Base-by-base conservation (phyloP, 768 basidiomycete genomes). In the Boletus sp. region DNA sequence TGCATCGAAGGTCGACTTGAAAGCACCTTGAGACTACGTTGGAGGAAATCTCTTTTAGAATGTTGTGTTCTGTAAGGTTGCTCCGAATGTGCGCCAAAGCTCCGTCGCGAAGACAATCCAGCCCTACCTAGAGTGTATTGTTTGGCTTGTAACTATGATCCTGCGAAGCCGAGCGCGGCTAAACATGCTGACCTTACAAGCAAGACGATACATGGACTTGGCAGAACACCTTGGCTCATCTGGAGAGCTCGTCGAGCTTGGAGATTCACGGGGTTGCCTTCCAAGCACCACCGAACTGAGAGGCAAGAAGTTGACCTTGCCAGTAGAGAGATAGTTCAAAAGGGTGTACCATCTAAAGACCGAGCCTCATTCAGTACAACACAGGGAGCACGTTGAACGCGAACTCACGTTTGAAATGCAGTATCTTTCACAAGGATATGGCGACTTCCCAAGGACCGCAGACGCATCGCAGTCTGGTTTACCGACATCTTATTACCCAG, bases 141-240 rank as follows among this genome's bases (percentile, higher is more conserved):
- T n/a, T 9, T 24, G 35, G 12, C 5, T 40, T 10, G 41, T 6
- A 17, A 3, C 8, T 18, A 29, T 5, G 0, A 12, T 14, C 28
- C n/a, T 18, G 5, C 2, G 40, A 28, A 24, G 24, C 24, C 24
- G 24, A 24, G 24, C 24, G 24, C 24, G 3, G 28, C 9, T 7
- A 8, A n/a, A 36, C 29, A 18, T 10, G n/a, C 58, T 15, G 17
- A 75, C 78, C 69, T 77, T 77, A 30, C 63, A 60, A 5, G 77
- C 76, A 11, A 79, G 63, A 15, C 75, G 73, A 54, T 76, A 79
- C 73, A 78, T 78, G 0, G 76, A 78, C 51, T 78, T 79, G 0
- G 77, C 74, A 7, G 77, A 78, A 44, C 76, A 77, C 12, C 37
- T 45, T 5, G 58, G 54, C 8, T 45, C 46, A 8, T 64, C 51